Conservation (phyloP, 1,139 yeast genomes). For the Pneumocystis jirovecii region DNA sequence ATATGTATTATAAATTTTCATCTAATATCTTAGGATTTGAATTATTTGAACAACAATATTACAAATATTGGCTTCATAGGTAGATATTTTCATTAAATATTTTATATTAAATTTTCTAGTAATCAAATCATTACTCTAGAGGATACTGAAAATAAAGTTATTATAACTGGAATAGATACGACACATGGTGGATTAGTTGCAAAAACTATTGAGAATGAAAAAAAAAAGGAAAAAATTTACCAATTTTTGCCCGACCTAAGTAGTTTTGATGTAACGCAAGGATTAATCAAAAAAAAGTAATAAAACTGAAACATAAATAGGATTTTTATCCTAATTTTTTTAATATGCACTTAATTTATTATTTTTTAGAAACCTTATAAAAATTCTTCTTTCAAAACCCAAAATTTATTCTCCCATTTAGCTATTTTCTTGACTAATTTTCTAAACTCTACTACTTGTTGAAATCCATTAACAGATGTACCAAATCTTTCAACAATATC, state of each 20-base stretch:
- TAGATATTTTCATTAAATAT: conserved; percentile 28
- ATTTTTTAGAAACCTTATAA: not conserved
- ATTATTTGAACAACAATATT: conserved; percentile 59
- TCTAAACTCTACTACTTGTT: conserved; percentile 48
- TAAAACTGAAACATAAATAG: not conserved
- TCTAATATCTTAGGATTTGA: conserved; percentile 42
- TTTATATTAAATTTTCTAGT: conserved; percentile 21
- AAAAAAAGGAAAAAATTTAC: conserved; percentile 35
- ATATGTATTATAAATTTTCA: conserved; percentile 41
- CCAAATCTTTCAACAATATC: conserved; percentile 41
- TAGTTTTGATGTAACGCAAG: conserved; percentile 87
- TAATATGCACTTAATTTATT: not conserved
- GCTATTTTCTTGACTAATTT: conserved; percentile 59
- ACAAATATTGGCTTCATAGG: conserved; percentile 72
- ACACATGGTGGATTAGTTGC: conserved; percentile 77
- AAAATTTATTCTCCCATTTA: conserved; percentile 37
- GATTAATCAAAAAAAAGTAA: conserved; percentile 53
- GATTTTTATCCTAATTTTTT: not conserved
- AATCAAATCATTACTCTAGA: conserved; percentile 30
- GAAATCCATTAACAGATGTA: conserved; percentile 34
- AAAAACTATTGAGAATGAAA: conserved; percentile 36
- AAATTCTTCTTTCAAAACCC: conserved; percentile 47
- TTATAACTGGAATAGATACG: conserved; percentile 61
- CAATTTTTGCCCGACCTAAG: conserved; percentile 94
- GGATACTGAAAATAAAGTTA: conserved; percentile 41